Evolutionary conservation across 768 basidiomycete genomes (phyloP), one percentile per base, ranked within the genome.

Genomic region (Zangia roseola): DNA sequence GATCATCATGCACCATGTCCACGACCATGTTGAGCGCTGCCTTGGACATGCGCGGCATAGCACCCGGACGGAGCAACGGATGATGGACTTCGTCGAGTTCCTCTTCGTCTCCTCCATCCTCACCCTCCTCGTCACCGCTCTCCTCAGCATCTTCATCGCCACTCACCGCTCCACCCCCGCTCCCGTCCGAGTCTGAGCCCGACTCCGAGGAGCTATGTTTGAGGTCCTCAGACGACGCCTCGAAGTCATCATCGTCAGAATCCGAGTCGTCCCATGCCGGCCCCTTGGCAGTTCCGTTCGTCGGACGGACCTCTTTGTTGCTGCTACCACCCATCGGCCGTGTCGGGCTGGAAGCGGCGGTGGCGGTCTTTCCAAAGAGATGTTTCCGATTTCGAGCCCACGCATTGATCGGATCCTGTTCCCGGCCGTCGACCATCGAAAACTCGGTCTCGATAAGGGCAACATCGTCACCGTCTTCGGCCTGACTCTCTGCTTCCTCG

Each of bases 11-110:
- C 6, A 87, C 73, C 70, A 87, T 81, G 10, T 76, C 80, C 10
- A 83, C 79, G 4, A 78, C 84, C 71, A 80, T 77, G n/a, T 86
- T 74, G 38, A 88, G 71, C 2, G 80, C 80, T 3, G 82, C 80
- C 43, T 75, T 78, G n/a, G 80, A 82, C 79, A 88, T 83, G 39
- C 72, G 71, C 5, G 83, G 84, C 75, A 88, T 76, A 10, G 84
- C 83, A 21, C 85, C 86, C 0, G 81, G 79, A 12, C 76, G 73
- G 47, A 88, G 65, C 2, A 88, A 65, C 2, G 85, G 86, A 62
- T 88, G 87, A 37, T 74, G 72, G 19, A 72, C 72, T 5, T 76
- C 76, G 36, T 79, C 73, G 17, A 88, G 68, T 39, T 76, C 76
- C 23, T 70, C 73, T 5, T 70, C 74, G 13, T 73, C 40, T 20